Evolutionary conservation across 768 basidiomycete genomes (phyloP).

Genomic region (Krasilnikovozyma curviuscula): DNA sequence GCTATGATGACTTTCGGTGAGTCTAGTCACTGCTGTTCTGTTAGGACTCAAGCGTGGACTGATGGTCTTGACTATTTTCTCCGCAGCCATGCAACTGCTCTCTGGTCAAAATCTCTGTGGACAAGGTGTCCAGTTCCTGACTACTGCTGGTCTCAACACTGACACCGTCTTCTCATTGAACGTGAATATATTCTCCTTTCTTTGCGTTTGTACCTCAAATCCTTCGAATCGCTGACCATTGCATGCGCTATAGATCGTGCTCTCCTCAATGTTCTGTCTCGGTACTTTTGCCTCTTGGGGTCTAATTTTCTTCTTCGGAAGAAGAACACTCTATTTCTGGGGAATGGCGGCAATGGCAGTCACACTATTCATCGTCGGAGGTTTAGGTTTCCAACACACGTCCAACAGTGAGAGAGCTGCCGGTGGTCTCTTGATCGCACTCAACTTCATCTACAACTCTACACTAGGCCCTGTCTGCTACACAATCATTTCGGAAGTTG

Average conservation of each 20-base stretch:
- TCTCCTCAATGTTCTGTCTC: constrained; percentile 21
- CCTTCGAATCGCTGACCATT: too few relatives aligned
- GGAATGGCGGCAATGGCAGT: constrained; percentile 22
- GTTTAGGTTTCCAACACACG: constrained; percentile 18
- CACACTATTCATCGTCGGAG: constrained; percentile 25
- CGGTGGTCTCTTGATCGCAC: constrained; percentile 23
- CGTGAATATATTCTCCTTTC: constrained; percentile 15
- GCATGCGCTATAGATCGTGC: background rate
- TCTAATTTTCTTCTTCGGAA: constrained; percentile 21
- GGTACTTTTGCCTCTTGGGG: constrained; percentile 26
- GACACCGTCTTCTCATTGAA: constrained; percentile 17
- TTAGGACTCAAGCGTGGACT: too few relatives aligned
- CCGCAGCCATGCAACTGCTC: constrained; percentile 8
- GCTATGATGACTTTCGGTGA: too few relatives aligned
- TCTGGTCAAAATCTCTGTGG: constrained; percentile 19
- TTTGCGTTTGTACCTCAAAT: too few relatives aligned
- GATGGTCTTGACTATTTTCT: constrained; percentile 12
- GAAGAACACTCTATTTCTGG: constrained; percentile 25
- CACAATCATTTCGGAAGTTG: constrained; percentile 23
- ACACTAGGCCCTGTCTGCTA: constrained; percentile 25
- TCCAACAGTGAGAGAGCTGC: constrained; percentile 18
- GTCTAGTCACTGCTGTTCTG: too few relatives aligned
- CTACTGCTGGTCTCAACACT: constrained; percentile 19
- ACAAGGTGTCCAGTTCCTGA: constrained; percentile 22
- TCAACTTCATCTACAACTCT: constrained; percentile 24